A percentile compares a stretch with the other conserved stretches of the same genome.
These are phyloP conservation scores for Neurospora sp. DNA, from an alignment of 495 filamentous ascomycete species.

Conservation along the genomic window DNA sequence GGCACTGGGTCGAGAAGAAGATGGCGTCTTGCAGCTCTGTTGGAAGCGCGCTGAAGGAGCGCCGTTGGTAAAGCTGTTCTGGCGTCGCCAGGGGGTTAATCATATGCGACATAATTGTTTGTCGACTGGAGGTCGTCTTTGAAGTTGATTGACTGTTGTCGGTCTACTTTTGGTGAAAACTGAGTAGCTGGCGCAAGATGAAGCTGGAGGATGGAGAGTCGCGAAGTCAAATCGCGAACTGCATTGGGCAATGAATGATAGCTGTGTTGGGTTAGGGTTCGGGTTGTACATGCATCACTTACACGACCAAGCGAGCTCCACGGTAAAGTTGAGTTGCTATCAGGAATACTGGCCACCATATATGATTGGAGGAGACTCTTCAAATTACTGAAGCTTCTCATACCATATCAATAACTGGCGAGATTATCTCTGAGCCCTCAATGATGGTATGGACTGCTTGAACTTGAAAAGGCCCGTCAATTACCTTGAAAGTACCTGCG, in stretches of 20 bases:
- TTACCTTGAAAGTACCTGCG: not conserved
- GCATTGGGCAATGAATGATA: not conserved
- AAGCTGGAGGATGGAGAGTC: not conserved
- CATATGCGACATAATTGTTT: conserved; percentile 43
- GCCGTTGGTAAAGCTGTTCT: conserved; percentile 54
- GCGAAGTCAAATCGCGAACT: not conserved
- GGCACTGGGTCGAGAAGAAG: conserved; percentile 55
- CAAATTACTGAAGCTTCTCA: not conserved
- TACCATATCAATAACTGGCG: not conserved
- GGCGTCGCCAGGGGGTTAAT: conserved; percentile 81
- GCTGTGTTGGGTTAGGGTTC: not conserved
- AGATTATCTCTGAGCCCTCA: not conserved
- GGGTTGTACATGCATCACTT: not conserved
- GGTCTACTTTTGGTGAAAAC: not conserved
- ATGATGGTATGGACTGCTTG: not conserved
- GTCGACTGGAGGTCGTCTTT: not conserved
- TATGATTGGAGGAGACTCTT: not conserved
- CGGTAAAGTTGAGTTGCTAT: not conserved
- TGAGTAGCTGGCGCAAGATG: not conserved
- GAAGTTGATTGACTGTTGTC: not conserved
- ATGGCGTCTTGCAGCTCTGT: conserved; percentile 66
- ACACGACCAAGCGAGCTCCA: not conserved
- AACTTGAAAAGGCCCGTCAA: not conserved
- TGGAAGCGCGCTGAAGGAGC: conserved; percentile 54
- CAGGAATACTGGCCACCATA: not conserved